A percentile compares a stretch with the other conserved stretches of the same genome.
Evolutionary conservation across 371 early-diverging fungal genomes (phyloP).

Genomic region (Lichtheimia hyalospora): DNA sequence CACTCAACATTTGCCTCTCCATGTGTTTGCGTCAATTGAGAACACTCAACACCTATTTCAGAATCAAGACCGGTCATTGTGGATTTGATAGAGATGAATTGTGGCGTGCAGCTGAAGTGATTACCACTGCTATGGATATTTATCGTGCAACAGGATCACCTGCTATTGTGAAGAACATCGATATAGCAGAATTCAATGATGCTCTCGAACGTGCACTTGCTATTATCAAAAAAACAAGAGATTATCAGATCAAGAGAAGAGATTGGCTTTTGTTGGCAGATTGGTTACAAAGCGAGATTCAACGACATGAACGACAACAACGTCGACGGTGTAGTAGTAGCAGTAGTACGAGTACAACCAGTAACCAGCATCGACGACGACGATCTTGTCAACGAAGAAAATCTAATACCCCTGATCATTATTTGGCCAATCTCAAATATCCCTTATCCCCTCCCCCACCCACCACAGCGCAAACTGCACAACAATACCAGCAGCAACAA

Average conservation of each 20-base stretch:
- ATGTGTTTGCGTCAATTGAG: conserved; percentile 33
- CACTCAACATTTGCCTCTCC: conserved; percentile 41
- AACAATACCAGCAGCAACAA: not conserved
- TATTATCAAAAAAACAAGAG: conserved; percentile 29
- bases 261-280: conserved; percentile 41
- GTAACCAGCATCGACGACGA: conserved; percentile 7
- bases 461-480: not conserved
- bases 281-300: conserved; percentile 41
- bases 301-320: conserved; percentile 26
- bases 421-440: not conserved
- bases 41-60: conserved; percentile 29
- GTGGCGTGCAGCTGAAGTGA: conserved; percentile 40
- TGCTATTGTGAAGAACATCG: conserved; percentile 23
- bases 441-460: not conserved
- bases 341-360: too few species aligned
- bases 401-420: conserved; percentile 1
- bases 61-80: conserved; percentile 30
- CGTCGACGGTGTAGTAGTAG: too few species aligned
- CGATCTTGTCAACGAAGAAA: conserved; percentile 15
- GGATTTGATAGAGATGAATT: conserved; percentile 49
- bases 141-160: conserved; percentile 29
- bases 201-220: conserved; percentile 27
- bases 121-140: conserved; percentile 37
- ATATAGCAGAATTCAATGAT: conserved; percentile 24
- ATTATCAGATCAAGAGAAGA: conserved; percentile 23